Evolutionary conservation across 495 filamentous ascomycete species (phyloP).

Genomic region (Margaritispora aquatica): DNA sequence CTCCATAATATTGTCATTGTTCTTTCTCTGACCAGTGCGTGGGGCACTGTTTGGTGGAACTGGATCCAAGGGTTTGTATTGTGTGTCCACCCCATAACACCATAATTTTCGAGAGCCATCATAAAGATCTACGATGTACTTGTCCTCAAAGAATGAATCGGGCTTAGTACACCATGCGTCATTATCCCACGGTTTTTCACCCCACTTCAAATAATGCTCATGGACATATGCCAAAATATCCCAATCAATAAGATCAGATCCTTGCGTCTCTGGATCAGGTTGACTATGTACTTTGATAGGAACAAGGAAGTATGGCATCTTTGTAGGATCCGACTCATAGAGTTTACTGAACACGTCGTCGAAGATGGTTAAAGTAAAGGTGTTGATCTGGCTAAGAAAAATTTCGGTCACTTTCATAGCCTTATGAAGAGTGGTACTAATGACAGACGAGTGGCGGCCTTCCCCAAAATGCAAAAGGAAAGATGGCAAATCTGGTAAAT

Average conservation of each 20-base stretch:
- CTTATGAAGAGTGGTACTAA: slow-evolving; percentile 16
- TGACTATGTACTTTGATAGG: slow-evolving; percentile 39
- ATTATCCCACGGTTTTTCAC: slow-evolving; percentile 33
- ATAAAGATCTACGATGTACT: slow-evolving; percentile 67
- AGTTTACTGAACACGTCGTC: slow-evolving; percentile 85
- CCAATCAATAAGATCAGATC: slow-evolving; percentile 59
- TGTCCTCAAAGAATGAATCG: slow-evolving; percentile 51
- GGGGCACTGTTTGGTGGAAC: slow-evolving; percentile 45
- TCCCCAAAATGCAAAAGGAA: slow-evolving; percentile 68
- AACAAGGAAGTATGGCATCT: slow-evolving; percentile 81
- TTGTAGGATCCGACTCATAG: slow-evolving; percentile 54
- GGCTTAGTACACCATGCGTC: slow-evolving; percentile 24
- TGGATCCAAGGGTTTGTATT: slow-evolving; percentile 41
- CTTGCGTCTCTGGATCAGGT: slow-evolving; percentile 13
- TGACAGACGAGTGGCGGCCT: slow-evolving; percentile 32
- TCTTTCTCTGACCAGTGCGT: slow-evolving; percentile 36
- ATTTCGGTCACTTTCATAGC: slow-evolving; percentile 35
- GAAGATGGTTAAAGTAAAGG: slow-evolving; percentile 71
- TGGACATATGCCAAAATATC: slow-evolving; percentile 45
- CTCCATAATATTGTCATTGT: slow-evolving; percentile 53
- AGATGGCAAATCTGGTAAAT: slow-evolving; percentile 54
- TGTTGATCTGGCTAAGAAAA: slow-evolving; percentile 46
- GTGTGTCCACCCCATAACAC: slow-evolving; percentile 27
- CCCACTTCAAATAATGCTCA: slow-evolving; percentile 43
- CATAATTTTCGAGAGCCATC: slow-evolving; percentile 65